phyloP scores from a whole-genome alignment of 192 early-diverging fungal species.

The Rhizophlyctis rosea region DNA sequence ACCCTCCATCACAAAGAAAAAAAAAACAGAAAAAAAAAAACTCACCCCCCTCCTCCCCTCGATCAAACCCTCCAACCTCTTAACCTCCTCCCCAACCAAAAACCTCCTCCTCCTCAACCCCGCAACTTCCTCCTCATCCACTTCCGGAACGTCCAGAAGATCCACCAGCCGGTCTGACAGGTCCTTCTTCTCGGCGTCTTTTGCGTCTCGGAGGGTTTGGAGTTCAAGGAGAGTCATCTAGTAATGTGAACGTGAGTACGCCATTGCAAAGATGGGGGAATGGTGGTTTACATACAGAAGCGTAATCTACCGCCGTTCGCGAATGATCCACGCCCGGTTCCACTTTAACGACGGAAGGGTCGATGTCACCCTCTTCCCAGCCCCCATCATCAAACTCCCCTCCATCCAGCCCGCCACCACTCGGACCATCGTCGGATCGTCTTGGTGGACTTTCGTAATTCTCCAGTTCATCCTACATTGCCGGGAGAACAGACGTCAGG shows the following conservation, averaged over 20 bases:
- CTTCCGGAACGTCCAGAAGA: no score
- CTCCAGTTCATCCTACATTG: no score
- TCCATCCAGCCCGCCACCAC: neutral
- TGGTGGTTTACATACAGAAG: neutral
- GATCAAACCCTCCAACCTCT: no score
- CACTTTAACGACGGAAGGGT: neutral
- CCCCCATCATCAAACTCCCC: slow-evolving; percentile 1
- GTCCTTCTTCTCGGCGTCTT: slow-evolving; percentile 9
- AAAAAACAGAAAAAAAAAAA: no score
- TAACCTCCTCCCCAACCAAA: no score
- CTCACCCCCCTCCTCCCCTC: no score
- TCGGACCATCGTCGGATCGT: no score
- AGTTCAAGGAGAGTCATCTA: slow-evolving; percentile 10
- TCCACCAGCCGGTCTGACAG: slow-evolving; percentile 18
- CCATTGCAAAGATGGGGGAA: neutral
- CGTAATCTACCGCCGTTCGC: neutral
- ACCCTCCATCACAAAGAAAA: no score
- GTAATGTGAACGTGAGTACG: neutral
- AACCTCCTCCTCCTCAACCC: no score
- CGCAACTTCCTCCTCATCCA: no score
- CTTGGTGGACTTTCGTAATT: no score
- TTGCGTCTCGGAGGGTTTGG: neutral
- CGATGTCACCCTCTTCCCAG: neutral
- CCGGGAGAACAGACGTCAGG: no score
- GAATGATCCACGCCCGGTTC: neutral